These are phyloP conservation scores for Volvariella surrecta DNA, from an alignment of 1,284 basidiomycete species.

Conservation along the genomic window DNA sequence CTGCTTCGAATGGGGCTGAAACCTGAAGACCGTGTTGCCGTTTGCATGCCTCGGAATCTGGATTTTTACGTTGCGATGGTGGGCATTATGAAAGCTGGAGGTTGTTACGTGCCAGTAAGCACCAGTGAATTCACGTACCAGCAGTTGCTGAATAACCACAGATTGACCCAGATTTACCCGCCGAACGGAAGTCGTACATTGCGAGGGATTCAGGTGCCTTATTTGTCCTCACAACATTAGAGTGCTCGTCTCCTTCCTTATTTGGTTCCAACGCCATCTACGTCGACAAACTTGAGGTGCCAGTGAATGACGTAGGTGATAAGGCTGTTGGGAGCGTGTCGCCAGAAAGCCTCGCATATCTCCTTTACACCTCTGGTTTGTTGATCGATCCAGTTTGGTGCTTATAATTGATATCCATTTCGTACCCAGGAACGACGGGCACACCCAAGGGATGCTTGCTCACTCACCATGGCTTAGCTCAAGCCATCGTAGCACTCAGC, in stretches of 20 bases:
- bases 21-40: slow-evolving; percentile 35
- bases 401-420: slow-evolving; percentile 1
- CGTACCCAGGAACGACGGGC: slow-evolving; percentile 37
- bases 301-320: slow-evolving; percentile 4
- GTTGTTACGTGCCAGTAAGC: slow-evolving; percentile 45
- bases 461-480: slow-evolving; percentile 33
- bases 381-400: slow-evolving; percentile 3
- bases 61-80: slow-evolving; percentile 37
- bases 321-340: slow-evolving; percentile 19
- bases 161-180: slow-evolving; percentile 46
- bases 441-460: slow-evolving; percentile 50
- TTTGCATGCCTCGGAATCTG: slow-evolving; percentile 37
- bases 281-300: slow-evolving; percentile 10
- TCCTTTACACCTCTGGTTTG: slow-evolving; percentile 47
- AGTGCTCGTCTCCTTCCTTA: slow-evolving; percentile 16
- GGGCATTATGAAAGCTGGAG: slow-evolving; percentile 42
- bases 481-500: slow-evolving; percentile 34
- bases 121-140: neutral
- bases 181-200: slow-evolving; percentile 39
- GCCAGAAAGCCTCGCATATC: slow-evolving; percentile 32
- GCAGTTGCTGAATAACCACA: slow-evolving; percentile 12
- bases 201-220: slow-evolving; percentile 33
- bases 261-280: slow-evolving; percentile 25
- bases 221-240: slow-evolving; percentile 31
- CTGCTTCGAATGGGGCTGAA: slow-evolving; percentile 28